These are phyloP conservation scores for Trichoderma endophyticum DNA, from an alignment of 2,329 filamentous ascomycete genomes.

Conservation along the genomic window DNA sequence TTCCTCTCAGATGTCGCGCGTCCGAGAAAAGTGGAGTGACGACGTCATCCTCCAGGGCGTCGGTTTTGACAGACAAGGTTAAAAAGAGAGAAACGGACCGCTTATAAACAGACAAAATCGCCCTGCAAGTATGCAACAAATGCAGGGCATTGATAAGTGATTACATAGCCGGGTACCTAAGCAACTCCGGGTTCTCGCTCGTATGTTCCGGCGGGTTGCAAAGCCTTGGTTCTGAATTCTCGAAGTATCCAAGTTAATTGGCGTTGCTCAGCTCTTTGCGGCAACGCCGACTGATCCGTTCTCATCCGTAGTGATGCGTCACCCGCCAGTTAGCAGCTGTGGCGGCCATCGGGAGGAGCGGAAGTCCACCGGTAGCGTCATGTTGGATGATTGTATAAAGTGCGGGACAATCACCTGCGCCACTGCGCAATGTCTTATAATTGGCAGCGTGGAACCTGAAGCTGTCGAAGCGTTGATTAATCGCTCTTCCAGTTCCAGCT, in stretches of 20 bases:
- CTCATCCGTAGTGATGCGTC: constrained; percentile 7
- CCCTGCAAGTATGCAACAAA: background rate
- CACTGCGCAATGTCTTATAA: background rate
- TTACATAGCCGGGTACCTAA: background rate
- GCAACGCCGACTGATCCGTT: constrained; percentile 7
- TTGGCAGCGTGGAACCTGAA: background rate
- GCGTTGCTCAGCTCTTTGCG: background rate
- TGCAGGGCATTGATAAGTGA: background rate
- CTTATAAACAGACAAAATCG: background rate
- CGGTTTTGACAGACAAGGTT: background rate
- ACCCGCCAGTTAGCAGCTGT: background rate
- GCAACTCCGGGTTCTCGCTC: background rate
- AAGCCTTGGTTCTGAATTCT: background rate
- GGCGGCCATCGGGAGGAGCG: constrained; percentile 11
- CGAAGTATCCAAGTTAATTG: background rate
- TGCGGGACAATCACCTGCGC: background rate
- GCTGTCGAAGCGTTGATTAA: background rate
- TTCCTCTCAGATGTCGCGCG: background rate
- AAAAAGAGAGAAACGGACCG: background rate
- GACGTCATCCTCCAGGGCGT: background rate
- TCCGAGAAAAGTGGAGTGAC: background rate
- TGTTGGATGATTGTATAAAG: constrained; percentile 5
- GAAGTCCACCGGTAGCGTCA: constrained; percentile 4
- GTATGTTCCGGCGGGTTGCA: background rate
- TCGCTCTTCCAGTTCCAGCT: background rate